These are phyloP conservation scores for Kokia cookei DNA, from an alignment of 441 rosid species.

Conservation along the genomic window DNA sequence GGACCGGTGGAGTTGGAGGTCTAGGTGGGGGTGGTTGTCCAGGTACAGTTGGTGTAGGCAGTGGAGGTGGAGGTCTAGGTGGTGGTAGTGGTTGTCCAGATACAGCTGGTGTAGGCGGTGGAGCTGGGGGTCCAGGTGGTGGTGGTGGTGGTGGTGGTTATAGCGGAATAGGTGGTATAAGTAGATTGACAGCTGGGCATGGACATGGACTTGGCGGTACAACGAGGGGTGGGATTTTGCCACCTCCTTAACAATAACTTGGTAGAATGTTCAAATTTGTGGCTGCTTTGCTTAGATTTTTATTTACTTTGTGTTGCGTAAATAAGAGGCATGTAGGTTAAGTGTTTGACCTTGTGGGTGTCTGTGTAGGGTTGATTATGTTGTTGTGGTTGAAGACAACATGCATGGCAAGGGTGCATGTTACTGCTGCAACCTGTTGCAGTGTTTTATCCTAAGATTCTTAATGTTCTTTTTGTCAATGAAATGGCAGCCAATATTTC, in stretches of 20 bases:
- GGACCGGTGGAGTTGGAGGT: background rate
- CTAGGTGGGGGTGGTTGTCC: background rate
- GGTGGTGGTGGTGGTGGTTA: slow-evolving; percentile 6
- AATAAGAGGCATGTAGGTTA: background rate
- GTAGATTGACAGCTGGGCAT: background rate
- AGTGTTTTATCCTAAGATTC: background rate
- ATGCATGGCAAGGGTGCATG: background rate
- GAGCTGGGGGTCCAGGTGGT: no score
- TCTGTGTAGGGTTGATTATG: background rate
- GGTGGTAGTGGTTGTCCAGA: background rate
- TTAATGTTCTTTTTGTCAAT: background rate
- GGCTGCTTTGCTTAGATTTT: background rate
- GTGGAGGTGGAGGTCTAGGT: background rate
- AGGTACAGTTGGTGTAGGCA: background rate
- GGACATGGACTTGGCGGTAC: slow-evolving; percentile 20
- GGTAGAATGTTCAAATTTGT: background rate
- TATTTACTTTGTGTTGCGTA: background rate
- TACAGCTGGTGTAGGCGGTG: background rate
- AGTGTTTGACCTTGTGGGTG: background rate
- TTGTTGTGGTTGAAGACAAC: background rate
- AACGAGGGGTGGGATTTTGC: background rate
- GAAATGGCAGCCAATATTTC: no score
- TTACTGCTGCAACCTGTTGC: background rate
- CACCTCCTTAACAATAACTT: background rate
- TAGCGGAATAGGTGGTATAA: slow-evolving; percentile 14